Evolutionary conservation across 1,284 basidiomycete genomes (phyloP).

Genomic region (Ceratobasidium sp.): DNA sequence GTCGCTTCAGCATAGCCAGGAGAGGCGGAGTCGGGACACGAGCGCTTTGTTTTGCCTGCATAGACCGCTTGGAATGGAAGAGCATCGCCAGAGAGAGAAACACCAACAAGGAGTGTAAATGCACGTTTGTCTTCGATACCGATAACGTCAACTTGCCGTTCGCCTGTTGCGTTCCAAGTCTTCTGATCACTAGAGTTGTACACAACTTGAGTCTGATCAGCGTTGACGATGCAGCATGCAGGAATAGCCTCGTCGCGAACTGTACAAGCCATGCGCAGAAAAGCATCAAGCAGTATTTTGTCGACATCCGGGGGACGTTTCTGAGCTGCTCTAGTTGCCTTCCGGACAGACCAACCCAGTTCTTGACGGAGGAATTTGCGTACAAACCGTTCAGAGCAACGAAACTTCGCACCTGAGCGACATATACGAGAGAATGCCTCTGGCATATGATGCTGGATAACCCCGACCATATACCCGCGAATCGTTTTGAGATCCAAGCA

Average conservation of each 20-base stretch:
- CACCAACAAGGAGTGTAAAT: background rate
- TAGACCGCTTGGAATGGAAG: constrained; percentile 12
- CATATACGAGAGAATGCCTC: background rate
- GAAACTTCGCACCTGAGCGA: background rate
- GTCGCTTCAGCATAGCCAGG: background rate
- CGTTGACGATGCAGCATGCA: constrained; percentile 1
- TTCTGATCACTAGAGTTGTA: background rate
- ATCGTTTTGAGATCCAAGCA: background rate
- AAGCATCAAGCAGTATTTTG: constrained; percentile 1
- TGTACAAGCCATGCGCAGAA: background rate
- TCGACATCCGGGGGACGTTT: background rate
- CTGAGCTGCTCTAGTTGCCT: constrained; percentile 2
- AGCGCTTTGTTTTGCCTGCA: background rate
- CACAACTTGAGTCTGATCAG: constrained; percentile 10
- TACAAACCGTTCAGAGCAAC: background rate
- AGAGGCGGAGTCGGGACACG: background rate
- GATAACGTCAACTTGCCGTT: background rate
- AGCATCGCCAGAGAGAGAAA: background rate
- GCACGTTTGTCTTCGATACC: constrained; percentile 1
- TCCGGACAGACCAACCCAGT: background rate
- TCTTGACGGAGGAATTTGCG: background rate
- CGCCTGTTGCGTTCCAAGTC: background rate
- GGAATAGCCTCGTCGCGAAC: background rate
- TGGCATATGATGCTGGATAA: background rate
- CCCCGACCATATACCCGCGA: background rate